Evolutionary conservation across 441 rosid genomes (phyloP).

Genomic region (Melastoma candidum): DNA sequence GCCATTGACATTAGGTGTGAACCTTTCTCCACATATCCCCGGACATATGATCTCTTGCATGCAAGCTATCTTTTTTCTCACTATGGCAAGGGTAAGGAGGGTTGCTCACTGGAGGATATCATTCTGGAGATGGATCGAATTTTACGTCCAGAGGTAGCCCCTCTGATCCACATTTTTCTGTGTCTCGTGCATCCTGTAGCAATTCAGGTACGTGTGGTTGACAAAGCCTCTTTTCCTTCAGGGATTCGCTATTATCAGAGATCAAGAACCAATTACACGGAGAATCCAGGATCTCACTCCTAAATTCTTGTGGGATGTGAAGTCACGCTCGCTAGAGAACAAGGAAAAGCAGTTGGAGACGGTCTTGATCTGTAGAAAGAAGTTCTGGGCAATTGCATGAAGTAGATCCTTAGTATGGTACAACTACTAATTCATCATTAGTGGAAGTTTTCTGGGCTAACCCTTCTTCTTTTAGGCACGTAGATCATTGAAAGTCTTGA

Average conservation of each 20-base stretch:
- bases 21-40: slow-evolving; percentile 91
- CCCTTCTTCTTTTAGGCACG: too few species aligned
- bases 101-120: slow-evolving; percentile 70
- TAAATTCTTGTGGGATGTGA: slow-evolving; percentile 70
- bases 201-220: background rate
- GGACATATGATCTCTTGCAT: slow-evolving; percentile 79
- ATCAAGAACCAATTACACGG: slow-evolving; percentile 42
- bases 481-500: too few species aligned
- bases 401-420: too few species aligned
- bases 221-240: slow-evolving; percentile 22
- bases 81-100: slow-evolving; percentile 41
- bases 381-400: slow-evolving; percentile 60
- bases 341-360: slow-evolving; percentile 49
- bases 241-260: slow-evolving; percentile 79
- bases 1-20: slow-evolving; percentile 55
- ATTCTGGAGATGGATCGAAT: slow-evolving; percentile 93
- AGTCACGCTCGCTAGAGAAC: slow-evolving; percentile 40
- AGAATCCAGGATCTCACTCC: slow-evolving; percentile 58
- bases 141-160: slow-evolving; percentile 64
- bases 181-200: background rate
- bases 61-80: slow-evolving; percentile 59
- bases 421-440: too few species aligned
- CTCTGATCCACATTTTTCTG: slow-evolving; percentile 4
- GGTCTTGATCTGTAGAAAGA: slow-evolving; percentile 72
- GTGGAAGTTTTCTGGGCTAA: too few species aligned